These are phyloP conservation scores for Furcasterigmium sp. DNA, from an alignment of 2,329 filamentous ascomycete species.

Conservation along the genomic window DNA sequence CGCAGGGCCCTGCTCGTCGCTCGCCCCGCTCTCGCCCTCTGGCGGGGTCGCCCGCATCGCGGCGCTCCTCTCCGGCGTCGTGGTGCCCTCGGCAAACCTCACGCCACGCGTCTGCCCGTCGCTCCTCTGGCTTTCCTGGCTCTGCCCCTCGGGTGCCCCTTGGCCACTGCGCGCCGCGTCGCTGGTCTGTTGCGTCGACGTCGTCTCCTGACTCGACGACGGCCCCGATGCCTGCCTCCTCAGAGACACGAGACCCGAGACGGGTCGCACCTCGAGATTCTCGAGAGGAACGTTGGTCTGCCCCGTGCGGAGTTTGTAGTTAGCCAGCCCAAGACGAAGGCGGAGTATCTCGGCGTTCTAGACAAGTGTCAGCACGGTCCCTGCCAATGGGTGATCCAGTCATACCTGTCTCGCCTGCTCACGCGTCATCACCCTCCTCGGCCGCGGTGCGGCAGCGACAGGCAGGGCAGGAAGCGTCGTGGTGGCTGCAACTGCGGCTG, in stretches of 20 bases:
- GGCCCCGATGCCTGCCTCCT: constrained; percentile 11
- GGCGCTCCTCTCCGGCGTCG: constrained; percentile 16
- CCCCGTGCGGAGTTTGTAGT: constrained; percentile 71
- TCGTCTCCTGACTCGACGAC: constrained; percentile 12
- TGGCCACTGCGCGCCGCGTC: neutral
- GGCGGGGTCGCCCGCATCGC: no score
- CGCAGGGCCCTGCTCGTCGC: constrained; percentile 40
- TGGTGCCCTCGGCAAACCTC: no score
- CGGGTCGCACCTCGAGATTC: constrained; percentile 42
- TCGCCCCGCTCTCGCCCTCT: constrained; percentile 14
- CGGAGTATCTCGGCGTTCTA: constrained; percentile 62
- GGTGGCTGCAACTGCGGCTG: no score
- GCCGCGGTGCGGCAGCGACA: no score
- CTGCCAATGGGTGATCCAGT: neutral
- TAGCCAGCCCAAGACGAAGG: constrained; percentile 64
- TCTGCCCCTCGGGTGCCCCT: constrained; percentile 3
- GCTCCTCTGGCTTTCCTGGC: constrained; percentile 7
- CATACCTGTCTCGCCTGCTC: constrained; percentile 48
- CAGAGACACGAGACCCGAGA: constrained; percentile 10
- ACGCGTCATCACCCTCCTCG: constrained; percentile 33
- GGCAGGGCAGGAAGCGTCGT: no score
- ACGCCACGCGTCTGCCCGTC: constrained; percentile 3
- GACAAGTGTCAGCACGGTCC: constrained; percentile 7
- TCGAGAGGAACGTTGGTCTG: constrained; percentile 63
- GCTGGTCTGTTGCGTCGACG: constrained; percentile 11